Evolutionary conservation across 441 rosid species (phyloP), one percentile per base, ranked within the genome.

Genomic region (Kokia cookei): DNA sequence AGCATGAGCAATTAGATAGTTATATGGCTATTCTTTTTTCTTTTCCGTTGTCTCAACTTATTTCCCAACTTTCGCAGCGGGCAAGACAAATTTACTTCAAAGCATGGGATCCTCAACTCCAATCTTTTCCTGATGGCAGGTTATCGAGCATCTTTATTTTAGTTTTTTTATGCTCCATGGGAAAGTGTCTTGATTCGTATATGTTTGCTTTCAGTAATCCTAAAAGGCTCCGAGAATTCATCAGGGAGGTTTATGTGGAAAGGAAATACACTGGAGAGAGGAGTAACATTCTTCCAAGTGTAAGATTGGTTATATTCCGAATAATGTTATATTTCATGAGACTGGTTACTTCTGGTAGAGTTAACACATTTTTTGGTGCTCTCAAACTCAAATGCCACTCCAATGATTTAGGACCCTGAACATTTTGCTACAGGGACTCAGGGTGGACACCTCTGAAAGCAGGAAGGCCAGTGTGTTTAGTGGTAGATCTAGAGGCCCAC

Each of bases 41-140:
- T 12, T 29, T 22, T 70, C 40, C 54, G 55, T 62, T 73, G 61
- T 32, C 53, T 24, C 1, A 65, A 80, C 73, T 54, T 60, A 14
- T 14, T 6, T 64, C 61, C 63, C n/a, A 17, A 51, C 8, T 50
- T 58, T 77, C 72, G 72, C 66, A 93, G 98, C 82, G 90, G 82
- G 99, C 95, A 10, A 88, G 91, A 74, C 82, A 90, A 76, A 71
- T 87, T 69, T 93, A 87, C 79, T 89, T 96, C 19, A 90, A 86
- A 75, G 86, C 81, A 24, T 89, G 95, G 95, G 91, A 93, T 82
- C 82, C 76, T 51, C 77, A 77, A 15, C 91, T 91, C 42, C 81
- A 90, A 82, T 83, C 88, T 68, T 83, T 82, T 77, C 99, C 97
- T 11, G 95, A 95, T 83, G 66, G 86, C 88, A 95, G 97, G 98